phyloP scores from a whole-genome alignment of 371 early-diverging fungal genomes.

The Blastocladiella emersonii region DNA sequence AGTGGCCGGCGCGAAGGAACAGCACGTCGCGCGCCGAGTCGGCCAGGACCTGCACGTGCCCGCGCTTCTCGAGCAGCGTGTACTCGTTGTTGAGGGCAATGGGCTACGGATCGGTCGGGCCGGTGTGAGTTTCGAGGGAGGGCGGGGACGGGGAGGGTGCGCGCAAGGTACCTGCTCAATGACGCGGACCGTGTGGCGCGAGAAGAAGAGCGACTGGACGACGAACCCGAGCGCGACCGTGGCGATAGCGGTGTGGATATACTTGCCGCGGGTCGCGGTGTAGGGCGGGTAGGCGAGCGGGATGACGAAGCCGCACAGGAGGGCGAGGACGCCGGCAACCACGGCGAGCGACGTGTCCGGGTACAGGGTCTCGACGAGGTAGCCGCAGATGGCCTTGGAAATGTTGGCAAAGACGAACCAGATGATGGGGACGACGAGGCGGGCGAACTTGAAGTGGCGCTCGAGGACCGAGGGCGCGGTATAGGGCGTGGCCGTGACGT shows the following conservation, averaged over 20 bases:
- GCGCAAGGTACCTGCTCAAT: not conserved
- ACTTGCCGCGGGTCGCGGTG: too few relatives aligned
- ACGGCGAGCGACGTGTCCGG: not conserved
- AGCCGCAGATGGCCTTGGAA: not conserved
- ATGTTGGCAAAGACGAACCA: not conserved
- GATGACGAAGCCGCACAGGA: not conserved
- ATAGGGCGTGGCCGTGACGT: not conserved
- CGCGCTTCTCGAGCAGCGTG: not conserved
- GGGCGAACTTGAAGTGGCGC: not conserved
- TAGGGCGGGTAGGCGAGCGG: not conserved
- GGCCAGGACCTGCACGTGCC: not conserved
- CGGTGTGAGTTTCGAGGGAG: not conserved
- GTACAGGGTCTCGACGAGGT: not conserved
- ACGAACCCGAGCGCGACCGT: not conserved
- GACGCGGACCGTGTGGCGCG: too few relatives aligned
- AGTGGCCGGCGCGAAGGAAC: conserved; percentile 64
- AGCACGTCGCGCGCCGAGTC: conserved; percentile 27
- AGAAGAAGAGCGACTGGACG: too few relatives aligned
- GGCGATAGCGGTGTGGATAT: too few relatives aligned
- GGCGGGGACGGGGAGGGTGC: not conserved
- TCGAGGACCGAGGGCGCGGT: not conserved
- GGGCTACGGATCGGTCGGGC: not conserved
- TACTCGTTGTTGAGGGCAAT: not conserved
- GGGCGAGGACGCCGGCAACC: not conserved
- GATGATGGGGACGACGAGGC: not conserved